Conservation (phyloP, 2,329 filamentous ascomycete species). For the Blastomyces emzantsi region DNA sequence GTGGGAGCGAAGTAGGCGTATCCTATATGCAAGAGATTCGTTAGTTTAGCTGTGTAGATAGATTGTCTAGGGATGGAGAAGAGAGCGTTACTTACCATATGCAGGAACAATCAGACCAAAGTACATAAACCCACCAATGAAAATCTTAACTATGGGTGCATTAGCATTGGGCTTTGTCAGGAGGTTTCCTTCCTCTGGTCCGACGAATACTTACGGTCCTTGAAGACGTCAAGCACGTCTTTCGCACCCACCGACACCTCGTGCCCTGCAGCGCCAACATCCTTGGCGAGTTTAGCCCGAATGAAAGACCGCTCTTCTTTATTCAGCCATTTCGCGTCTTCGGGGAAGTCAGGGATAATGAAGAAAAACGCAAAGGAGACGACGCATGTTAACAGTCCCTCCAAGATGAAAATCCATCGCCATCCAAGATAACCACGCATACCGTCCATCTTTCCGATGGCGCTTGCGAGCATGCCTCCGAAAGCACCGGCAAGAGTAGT, state of each 20-base stretch:
- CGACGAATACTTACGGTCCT: constrained; percentile 45
- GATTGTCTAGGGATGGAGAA: not conserved
- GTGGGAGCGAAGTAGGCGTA: constrained; percentile 70
- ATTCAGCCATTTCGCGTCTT: constrained; percentile 62
- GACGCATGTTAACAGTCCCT: constrained; percentile 56
- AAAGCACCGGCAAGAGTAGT: constrained; percentile 55
- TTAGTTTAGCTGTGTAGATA: not conserved
- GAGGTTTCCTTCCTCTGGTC: not conserved
- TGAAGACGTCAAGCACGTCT: constrained; percentile 57
- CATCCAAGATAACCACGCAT: constrained; percentile 48
- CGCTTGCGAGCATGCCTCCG: constrained; percentile 52
- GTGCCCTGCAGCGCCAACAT: constrained; percentile 58
- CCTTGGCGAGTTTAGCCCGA: constrained; percentile 55
- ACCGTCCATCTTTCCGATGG: constrained; percentile 50
- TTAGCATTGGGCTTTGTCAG: not conserved
- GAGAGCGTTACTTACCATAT: constrained; percentile 42
- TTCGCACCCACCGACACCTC: constrained; percentile 52
- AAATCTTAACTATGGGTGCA: constrained; percentile 46
- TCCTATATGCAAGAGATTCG: constrained; percentile 20
- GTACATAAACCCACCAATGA: constrained; percentile 71
- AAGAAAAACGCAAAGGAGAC: constrained; percentile 54
- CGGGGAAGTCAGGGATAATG: constrained; percentile 63
- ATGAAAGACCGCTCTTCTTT: constrained; percentile 61
- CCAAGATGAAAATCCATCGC: constrained; percentile 49
- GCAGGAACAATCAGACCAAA: constrained; percentile 69